These are phyloP conservation scores for Penicillium sp. DNA, from an alignment of 2,329 filamentous ascomycete species.

Conservation along the genomic window DNA sequence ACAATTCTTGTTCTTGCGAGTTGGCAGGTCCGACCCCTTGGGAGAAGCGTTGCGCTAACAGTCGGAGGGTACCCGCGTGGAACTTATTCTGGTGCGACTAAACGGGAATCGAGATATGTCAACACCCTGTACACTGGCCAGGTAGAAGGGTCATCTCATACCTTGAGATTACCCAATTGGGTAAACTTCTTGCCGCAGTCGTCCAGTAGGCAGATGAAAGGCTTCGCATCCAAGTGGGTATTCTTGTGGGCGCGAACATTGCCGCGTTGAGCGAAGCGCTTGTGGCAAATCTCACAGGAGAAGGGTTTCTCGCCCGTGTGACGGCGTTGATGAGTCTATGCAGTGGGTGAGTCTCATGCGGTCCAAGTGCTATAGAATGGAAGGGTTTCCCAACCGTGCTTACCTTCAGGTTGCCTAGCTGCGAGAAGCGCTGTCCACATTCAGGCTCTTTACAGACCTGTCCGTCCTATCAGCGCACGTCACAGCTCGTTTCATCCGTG, in stretches of 20 bases:
- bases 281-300: slow-evolving; percentile 71
- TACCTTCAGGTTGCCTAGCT: slow-evolving; percentile 85
- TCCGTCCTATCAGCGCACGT: slow-evolving; percentile 6
- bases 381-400: slow-evolving; percentile 17
- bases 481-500: background rate
- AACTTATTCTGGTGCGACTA: slow-evolving; percentile 93
- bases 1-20: slow-evolving; percentile 68
- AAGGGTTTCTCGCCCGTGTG: slow-evolving; percentile 87
- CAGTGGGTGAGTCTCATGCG: slow-evolving; percentile 1
- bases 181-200: slow-evolving; percentile 84
- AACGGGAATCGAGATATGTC: background rate
- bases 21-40: slow-evolving; percentile 60
- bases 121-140: background rate
- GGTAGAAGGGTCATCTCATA: slow-evolving; percentile 29
- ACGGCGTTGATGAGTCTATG: slow-evolving; percentile 76
- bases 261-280: slow-evolving; percentile 77
- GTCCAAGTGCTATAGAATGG: background rate
- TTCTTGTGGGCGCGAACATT: slow-evolving; percentile 80
- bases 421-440: slow-evolving; percentile 79
- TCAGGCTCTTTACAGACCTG: slow-evolving; percentile 64
- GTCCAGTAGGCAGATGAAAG: slow-evolving; percentile 75
- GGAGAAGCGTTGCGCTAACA: slow-evolving; percentile 67
- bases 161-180: slow-evolving; percentile 87
- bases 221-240: slow-evolving; percentile 72
- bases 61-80: slow-evolving; percentile 67